Conservation (phyloP, 176 grass and related monocot species). For the Metroxylon sagu region DNA sequence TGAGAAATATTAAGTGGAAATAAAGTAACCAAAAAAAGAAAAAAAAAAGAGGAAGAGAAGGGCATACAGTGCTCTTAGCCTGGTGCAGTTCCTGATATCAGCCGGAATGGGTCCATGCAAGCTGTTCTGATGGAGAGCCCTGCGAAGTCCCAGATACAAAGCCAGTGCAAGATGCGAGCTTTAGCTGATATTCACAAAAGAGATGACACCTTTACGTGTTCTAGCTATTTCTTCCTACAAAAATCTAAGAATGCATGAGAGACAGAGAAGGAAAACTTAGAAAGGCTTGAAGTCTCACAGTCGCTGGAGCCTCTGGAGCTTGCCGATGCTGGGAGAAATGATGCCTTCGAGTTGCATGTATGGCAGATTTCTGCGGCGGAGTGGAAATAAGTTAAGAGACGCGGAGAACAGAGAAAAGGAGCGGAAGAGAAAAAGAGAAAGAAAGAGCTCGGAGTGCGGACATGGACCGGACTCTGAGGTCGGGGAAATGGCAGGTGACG, state of each 20-base stretch:
- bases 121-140: constrained; percentile 96
- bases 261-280: background rate
- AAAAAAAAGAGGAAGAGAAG: background rate
- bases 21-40: constrained; percentile 6
- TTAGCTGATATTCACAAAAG: too few species aligned
- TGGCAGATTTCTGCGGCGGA: constrained; percentile 56
- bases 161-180: background rate
- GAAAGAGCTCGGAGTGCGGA: background rate
- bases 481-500: constrained; percentile 83
- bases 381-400: background rate
- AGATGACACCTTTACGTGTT: too few species aligned
- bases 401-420: too few species aligned
- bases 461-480: constrained; percentile 98
- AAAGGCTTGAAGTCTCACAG: constrained; percentile 28
- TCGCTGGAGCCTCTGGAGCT: constrained; percentile 70
- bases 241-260: background rate
- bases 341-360: constrained; percentile 87
- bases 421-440: background rate
- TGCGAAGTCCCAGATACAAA: constrained; percentile 17
- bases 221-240: background rate
- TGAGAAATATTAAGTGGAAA: background rate
- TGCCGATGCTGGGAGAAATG: constrained; percentile 74
- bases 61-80: constrained; percentile 59
- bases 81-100: constrained; percentile 84
- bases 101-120: constrained; percentile 74